Percentiles rank a stretch among this genome's conserved stretches.
These are phyloP conservation scores for Magnolia sinica DNA, from an alignment of 164 flowering plant species.

Conservation along the genomic window DNA sequence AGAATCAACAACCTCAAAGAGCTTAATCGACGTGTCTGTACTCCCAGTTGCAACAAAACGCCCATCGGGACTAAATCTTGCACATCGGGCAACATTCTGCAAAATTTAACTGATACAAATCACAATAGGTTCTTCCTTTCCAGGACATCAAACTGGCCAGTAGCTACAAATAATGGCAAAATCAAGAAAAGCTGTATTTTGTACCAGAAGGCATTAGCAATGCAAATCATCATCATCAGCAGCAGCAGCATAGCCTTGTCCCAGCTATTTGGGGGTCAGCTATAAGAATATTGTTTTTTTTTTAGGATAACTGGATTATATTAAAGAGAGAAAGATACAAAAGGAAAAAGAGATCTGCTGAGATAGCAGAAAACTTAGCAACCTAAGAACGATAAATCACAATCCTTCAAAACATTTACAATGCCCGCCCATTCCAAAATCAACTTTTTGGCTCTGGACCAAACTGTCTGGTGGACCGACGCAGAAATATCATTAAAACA, in stretches of 20 bases:
- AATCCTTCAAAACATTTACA: no score
- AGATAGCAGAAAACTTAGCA: background rate
- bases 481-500: no score
- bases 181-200: background rate
- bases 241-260: no score
- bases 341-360: background rate
- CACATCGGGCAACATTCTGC: constrained; percentile 84
- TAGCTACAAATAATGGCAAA: background rate
- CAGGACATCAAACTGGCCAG: background rate
- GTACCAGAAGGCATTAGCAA: background rate
- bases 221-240: background rate
- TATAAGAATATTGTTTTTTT: no score
- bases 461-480: no score
- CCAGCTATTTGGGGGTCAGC: no score
- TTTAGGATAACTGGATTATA: no score
- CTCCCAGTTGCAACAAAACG: constrained; percentile 84
- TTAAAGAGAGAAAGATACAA: background rate
- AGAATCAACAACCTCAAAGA: constrained; percentile 65
- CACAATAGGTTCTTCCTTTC: background rate
- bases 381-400: background rate
- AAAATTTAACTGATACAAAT: constrained; percentile 8
- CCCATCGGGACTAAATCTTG: constrained; percentile 88
- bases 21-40: constrained; percentile 82
- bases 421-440: no score
- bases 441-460: no score